phyloP scores from a whole-genome alignment of 2,329 filamentous ascomycete genomes.

The Fusarium haematococcum region DNA sequence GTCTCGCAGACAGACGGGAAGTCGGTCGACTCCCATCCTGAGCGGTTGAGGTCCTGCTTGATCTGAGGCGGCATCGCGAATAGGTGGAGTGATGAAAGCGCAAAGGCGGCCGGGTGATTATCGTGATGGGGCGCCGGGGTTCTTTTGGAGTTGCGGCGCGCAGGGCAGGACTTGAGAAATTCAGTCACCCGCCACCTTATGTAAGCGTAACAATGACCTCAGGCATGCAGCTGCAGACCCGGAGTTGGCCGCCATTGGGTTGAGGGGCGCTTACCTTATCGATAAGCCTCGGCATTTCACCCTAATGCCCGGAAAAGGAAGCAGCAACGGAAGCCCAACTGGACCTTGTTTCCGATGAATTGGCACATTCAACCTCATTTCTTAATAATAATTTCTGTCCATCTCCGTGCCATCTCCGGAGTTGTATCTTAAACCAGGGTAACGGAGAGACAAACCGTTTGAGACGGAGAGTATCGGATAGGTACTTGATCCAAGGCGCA shows the following conservation, averaged over 20 bases:
- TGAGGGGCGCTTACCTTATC: conserved; percentile 39
- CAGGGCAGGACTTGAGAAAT: conserved; percentile 34
- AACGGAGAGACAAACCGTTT: background rate
- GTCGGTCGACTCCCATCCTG: conserved; percentile 94
- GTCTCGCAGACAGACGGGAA: conserved; percentile 91
- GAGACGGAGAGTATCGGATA: background rate
- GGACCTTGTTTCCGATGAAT: background rate
- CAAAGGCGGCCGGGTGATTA: conserved; percentile 23
- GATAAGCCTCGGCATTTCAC: conserved; percentile 33
- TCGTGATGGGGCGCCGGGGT: conserved; percentile 32
- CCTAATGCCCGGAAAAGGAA: background rate
- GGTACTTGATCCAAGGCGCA: background rate
- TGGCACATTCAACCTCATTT: background rate
- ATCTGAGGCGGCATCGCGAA: conserved; percentile 85
- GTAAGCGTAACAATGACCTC: conserved; percentile 33
- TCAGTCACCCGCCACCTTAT: conserved; percentile 44
- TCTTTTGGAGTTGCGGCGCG: conserved; percentile 42
- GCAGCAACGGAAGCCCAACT: background rate
- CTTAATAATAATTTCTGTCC: background rate
- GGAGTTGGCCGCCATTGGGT: conserved; percentile 35
- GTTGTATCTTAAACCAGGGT: background rate
- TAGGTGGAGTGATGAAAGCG: conserved; percentile 35
- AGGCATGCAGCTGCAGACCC: conserved; percentile 7
- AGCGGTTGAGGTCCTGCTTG: conserved; percentile 94
- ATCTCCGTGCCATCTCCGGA: conserved; percentile 7